Evolutionary conservation across 2,329 filamentous ascomycete species (phyloP).

Genomic region (Fusarium sp.): DNA sequence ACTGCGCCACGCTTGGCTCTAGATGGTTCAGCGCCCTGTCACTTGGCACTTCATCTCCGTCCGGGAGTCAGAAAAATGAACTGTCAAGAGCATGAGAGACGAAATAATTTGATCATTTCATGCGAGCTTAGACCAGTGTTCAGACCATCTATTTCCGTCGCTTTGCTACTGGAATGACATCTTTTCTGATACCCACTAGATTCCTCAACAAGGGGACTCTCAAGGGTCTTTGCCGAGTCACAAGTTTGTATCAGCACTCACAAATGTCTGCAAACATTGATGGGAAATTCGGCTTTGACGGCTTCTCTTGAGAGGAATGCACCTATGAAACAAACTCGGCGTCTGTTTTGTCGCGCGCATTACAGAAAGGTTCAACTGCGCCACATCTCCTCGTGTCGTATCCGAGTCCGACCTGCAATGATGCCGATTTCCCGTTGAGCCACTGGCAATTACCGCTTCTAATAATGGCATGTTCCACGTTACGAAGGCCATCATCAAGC

Average conservation of each 20-base stretch:
- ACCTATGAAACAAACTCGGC: slow-evolving; percentile 7
- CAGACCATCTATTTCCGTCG: not conserved
- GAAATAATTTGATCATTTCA: not conserved
- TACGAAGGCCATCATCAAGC: not conserved
- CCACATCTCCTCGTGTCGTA: slow-evolving; percentile 21
- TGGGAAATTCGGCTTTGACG: not conserved
- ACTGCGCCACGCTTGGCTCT: slow-evolving; percentile 52
- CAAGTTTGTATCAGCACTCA: slow-evolving; percentile 10
- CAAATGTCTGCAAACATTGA: not conserved
- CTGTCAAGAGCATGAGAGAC: not conserved
- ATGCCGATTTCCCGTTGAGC: slow-evolving; percentile 40
- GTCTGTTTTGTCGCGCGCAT: not conserved
- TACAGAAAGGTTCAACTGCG: slow-evolving; percentile 21
- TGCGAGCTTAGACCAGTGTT: not conserved
- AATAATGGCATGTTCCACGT: slow-evolving; percentile 17
- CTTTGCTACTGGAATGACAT: not conserved
- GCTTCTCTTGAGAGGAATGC: not conserved
- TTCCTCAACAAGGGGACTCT: not conserved
- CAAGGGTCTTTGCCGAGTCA: slow-evolving; percentile 21
- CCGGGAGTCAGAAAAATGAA: not conserved
- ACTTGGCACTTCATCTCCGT: slow-evolving; percentile 28
- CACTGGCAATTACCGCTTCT: slow-evolving; percentile 3
- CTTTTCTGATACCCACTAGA: not conserved
- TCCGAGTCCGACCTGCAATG: slow-evolving; percentile 1
- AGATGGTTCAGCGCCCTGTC: slow-evolving; percentile 21